phyloP scores from a whole-genome alignment of 177 flowering plant species.

The Vitis hybrid region DNA sequence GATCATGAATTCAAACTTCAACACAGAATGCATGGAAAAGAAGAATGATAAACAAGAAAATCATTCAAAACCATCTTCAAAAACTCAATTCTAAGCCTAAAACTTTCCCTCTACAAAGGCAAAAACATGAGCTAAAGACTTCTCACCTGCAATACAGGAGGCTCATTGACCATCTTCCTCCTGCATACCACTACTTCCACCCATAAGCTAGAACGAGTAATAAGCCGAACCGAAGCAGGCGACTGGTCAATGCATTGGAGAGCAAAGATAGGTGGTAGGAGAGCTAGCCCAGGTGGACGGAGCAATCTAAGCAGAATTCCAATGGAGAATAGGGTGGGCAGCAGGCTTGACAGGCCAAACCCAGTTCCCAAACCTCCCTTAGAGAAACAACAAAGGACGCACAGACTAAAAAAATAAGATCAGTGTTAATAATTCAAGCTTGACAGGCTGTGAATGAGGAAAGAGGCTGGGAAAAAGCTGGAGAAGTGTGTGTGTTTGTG shows the following conservation, averaged over 20 bases:
- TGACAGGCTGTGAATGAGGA: conserved; percentile 58
- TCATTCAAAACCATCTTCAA: not conserved
- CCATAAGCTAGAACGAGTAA: conserved; percentile 23
- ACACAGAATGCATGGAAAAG: not conserved
- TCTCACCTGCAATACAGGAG: conserved; percentile 27
- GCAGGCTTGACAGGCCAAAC: conserved; percentile 16
- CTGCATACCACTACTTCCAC: conserved; percentile 18
- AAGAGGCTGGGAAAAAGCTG: conserved; percentile 4
- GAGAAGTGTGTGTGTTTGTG: too few relatives aligned
- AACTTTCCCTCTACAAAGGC: not conserved
- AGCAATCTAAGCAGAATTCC: conserved; percentile 24
- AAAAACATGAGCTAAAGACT: not conserved
- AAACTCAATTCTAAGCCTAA: conserved; percentile 1
- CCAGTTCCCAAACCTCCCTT: conserved; percentile 23
- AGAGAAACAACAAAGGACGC: conserved; percentile 33
- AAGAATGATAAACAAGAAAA: not conserved
- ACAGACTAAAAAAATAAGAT: conserved; percentile 6
- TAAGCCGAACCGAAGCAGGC: not conserved
- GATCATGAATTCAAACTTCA: not conserved
- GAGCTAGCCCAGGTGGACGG: conserved; percentile 27
- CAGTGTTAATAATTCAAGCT: conserved; percentile 35
- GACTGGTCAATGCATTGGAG: not conserved
- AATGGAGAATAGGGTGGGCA: conserved; percentile 14
- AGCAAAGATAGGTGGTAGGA: too few relatives aligned
- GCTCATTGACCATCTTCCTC: conserved; percentile 36